These are phyloP conservation scores for Zea luxurians DNA, from an alignment of 176 grass and related monocot genomes.

Conservation along the genomic window DNA sequence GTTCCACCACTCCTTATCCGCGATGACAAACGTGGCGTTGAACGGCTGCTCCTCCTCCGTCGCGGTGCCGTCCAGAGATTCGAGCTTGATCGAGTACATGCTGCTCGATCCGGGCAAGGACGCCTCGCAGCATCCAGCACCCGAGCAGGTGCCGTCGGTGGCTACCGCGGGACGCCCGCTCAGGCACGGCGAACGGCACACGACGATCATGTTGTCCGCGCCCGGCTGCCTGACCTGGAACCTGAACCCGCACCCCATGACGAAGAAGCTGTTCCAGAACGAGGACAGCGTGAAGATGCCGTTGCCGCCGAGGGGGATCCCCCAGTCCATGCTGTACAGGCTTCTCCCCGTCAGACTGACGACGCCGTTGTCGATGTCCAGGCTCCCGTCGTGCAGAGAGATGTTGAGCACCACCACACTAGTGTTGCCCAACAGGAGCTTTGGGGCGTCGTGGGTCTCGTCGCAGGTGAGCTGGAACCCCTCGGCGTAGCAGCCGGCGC, in stretches of 20 bases:
- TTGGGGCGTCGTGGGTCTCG: slow-evolving; percentile 4
- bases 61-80: background rate
- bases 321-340: background rate
- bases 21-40: slow-evolving; percentile 26
- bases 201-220: background rate
- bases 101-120: slow-evolving; percentile 23
- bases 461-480: slow-evolving; percentile 43
- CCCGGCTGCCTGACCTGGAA: background rate
- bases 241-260: slow-evolving; percentile 39
- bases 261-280: slow-evolving; percentile 32
- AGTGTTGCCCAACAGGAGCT: slow-evolving; percentile 33
- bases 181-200: background rate
- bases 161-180: background rate
- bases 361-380: slow-evolving; percentile 19
- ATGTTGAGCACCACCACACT: slow-evolving; percentile 6
- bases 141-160: slow-evolving; percentile 14
- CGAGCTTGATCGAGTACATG: slow-evolving; percentile 22
- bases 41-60: background rate
- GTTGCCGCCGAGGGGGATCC: background rate
- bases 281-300: slow-evolving; percentile 23
- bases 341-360: slow-evolving; percentile 6
- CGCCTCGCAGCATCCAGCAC: slow-evolving; percentile 39
- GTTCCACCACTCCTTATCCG: slow-evolving; percentile 29
- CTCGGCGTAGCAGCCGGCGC: slow-evolving; percentile 20
- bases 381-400: background rate